These are phyloP conservation scores for Hericium rajendrae DNA, from an alignment of 768 basidiomycete genomes.

Conservation along the genomic window DNA sequence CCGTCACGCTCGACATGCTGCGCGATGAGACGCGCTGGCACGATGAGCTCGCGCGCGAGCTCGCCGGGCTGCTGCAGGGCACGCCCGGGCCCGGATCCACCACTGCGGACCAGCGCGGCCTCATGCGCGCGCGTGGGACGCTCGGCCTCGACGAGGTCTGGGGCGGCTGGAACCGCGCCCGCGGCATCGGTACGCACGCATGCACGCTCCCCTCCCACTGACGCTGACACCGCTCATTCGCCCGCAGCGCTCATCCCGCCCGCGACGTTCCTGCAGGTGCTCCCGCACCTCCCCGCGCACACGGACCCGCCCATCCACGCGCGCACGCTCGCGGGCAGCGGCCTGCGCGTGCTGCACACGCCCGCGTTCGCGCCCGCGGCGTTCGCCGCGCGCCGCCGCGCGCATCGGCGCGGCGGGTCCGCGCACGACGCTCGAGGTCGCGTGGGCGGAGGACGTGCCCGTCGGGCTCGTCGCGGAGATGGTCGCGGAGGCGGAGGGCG, in stretches of 20 bases:
- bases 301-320: slow-evolving; percentile 60
- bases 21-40: slow-evolving; percentile 72
- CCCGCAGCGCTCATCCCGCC: slow-evolving; percentile 79
- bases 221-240: neutral
- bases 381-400: slow-evolving; percentile 53
- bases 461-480: slow-evolving; percentile 72
- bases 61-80: slow-evolving; percentile 63
- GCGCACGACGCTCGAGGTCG: slow-evolving; percentile 59
- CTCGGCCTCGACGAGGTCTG: slow-evolving; percentile 88
- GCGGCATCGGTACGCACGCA: slow-evolving; percentile 66
- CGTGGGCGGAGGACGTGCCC: slow-evolving; percentile 59
- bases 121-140: slow-evolving; percentile 75
- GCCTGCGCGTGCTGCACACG: slow-evolving; percentile 76
- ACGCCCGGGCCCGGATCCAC: slow-evolving; percentile 4
- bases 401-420: slow-evolving; percentile 28
- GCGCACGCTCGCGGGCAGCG: slow-evolving; percentile 58
- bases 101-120: slow-evolving; percentile 35
- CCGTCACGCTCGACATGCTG: slow-evolving; percentile 85
- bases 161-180: slow-evolving; percentile 91
- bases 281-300: slow-evolving; percentile 55
- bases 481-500: slow-evolving; percentile 62
- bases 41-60: slow-evolving; percentile 73
- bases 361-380: slow-evolving; percentile 61
- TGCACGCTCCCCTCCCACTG: neutral
- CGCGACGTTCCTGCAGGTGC: slow-evolving; percentile 66